Percentiles rank a stretch among this genome's conserved stretches.
Evolutionary conservation across 1,139 yeast genomes (phyloP).

Genomic region (Scheffersomyces illinoinensis): DNA sequence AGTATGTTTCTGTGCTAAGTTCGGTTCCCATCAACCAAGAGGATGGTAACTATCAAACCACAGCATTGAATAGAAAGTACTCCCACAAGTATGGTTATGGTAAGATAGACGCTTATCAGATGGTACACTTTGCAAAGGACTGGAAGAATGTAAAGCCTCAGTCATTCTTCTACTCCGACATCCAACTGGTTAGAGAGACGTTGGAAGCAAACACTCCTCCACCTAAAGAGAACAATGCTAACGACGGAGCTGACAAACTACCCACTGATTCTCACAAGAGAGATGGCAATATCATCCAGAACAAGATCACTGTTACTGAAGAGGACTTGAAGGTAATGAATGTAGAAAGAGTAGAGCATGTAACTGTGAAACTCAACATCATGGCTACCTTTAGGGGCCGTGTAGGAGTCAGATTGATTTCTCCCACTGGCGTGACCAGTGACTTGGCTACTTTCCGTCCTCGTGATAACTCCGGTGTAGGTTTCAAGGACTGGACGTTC

Average conservation of each 20-base stretch:
- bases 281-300: conserved; percentile 29
- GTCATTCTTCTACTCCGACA: conserved; percentile 69
- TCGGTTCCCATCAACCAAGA: conserved; percentile 68
- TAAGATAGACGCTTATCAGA: conserved; percentile 75
- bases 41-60: conserved; percentile 70
- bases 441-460: conserved; percentile 73
- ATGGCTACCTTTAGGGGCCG: conserved; percentile 68
- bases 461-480: conserved; percentile 55
- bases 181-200: conserved; percentile 29
- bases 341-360: conserved; percentile 77
- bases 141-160: conserved; percentile 92
- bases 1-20: conserved; percentile 73
- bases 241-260: conserved; percentile 12
- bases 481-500: conserved; percentile 85
- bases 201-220: conserved; percentile 10
- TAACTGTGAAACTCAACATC: conserved; percentile 77
- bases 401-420: conserved; percentile 61
- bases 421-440: conserved; percentile 77
- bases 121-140: conserved; percentile 71
- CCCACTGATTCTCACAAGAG: conserved; percentile 14
- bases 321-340: conserved; percentile 57
- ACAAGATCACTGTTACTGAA: conserved; percentile 48
- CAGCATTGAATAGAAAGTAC: conserved; percentile 63
- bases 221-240: not conserved
- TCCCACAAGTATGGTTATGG: conserved; percentile 94